Evolutionary conservation across 2,329 filamentous ascomycete species (phyloP).

Genomic region (Xylariaceae sp.): DNA sequence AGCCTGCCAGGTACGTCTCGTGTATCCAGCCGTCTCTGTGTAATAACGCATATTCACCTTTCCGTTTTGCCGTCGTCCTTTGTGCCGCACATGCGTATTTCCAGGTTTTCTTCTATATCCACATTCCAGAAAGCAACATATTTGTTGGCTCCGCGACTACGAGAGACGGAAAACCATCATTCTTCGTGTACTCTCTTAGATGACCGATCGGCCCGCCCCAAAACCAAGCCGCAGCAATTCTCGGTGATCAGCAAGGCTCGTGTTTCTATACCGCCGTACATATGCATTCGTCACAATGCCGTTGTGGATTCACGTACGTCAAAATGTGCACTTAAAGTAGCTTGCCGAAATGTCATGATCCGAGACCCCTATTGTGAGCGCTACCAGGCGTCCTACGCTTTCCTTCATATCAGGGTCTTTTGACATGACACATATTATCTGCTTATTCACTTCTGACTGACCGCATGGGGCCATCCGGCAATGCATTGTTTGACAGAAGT

Average conservation of each 20-base stretch:
- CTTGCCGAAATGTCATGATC: conserved; percentile 38
- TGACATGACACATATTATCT: neutral
- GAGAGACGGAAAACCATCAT: conserved; percentile 4
- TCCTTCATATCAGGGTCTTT: conserved; percentile 1
- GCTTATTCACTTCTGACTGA: conserved; percentile 17
- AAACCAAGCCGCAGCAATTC: conserved; percentile 13
- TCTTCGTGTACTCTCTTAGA: conserved; percentile 11
- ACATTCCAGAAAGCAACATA: conserved; percentile 1
- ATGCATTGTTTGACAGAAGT: conserved; percentile 9
- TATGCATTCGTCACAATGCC: conserved; percentile 26
- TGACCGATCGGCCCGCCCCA: conserved; percentile 23
- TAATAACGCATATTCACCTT: conserved; percentile 17
- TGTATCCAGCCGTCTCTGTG: conserved; percentile 33
- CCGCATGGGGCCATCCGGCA: conserved; percentile 14
- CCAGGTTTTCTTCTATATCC: conserved; percentile 1
- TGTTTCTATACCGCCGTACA: conserved; percentile 25
- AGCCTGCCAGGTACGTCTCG: conserved; percentile 22
- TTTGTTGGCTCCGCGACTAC: conserved; percentile 1
- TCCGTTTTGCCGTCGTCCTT: conserved; percentile 23
- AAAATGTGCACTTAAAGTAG: conserved; percentile 29
- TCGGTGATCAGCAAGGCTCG: conserved; percentile 24
- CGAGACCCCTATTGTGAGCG: conserved; percentile 26
- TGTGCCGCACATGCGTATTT: conserved; percentile 10
- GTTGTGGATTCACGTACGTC: conserved; percentile 6
- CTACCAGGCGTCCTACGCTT: conserved; percentile 11